Evolutionary conservation across 2,329 filamentous ascomycete species (phyloP).

Genomic region (Kalaharituber pfeilii): DNA sequence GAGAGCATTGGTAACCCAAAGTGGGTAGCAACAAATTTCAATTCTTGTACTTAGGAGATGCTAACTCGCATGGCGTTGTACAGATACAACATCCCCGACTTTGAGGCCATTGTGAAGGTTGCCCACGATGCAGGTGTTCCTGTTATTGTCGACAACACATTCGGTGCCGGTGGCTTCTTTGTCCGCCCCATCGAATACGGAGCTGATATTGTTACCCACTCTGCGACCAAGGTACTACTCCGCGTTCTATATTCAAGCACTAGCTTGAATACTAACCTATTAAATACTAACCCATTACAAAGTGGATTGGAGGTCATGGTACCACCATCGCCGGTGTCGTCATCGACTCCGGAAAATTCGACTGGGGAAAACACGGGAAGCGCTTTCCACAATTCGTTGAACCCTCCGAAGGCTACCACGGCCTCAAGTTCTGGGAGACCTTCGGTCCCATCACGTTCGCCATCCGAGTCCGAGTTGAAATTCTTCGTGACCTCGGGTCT

Average conservation of each 20-base stretch:
- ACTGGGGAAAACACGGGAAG: constrained; percentile 69
- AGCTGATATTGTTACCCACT: constrained; percentile 86
- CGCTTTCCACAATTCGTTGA: constrained; percentile 90
- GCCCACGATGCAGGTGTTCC: constrained; percentile 50
- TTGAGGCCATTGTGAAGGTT: constrained; percentile 67
- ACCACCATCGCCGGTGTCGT: constrained; percentile 79
- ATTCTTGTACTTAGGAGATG: not conserved
- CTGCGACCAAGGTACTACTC: constrained; percentile 46
- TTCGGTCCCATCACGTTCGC: constrained; percentile 71
- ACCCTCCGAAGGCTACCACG: constrained; percentile 76
- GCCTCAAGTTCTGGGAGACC: constrained; percentile 84
- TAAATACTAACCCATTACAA: too few relatives aligned
- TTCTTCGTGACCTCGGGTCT: constrained; percentile 70
- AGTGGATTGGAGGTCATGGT: constrained; percentile 93
- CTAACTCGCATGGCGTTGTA: too few relatives aligned
- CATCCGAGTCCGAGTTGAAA: constrained; percentile 73
- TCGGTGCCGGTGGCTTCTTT: constrained; percentile 83
- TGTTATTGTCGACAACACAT: constrained; percentile 74
- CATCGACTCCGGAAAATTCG: constrained; percentile 77
- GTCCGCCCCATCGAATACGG: constrained; percentile 68
- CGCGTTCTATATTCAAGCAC: not conserved
- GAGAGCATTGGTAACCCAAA: constrained; percentile 85
- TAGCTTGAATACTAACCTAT: not conserved
- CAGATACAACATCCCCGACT: constrained; percentile 75
- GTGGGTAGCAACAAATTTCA: not conserved